Evolutionary conservation across 2,329 filamentous ascomycete species (phyloP).

Genomic region (Clarireedia paspali): DNA sequence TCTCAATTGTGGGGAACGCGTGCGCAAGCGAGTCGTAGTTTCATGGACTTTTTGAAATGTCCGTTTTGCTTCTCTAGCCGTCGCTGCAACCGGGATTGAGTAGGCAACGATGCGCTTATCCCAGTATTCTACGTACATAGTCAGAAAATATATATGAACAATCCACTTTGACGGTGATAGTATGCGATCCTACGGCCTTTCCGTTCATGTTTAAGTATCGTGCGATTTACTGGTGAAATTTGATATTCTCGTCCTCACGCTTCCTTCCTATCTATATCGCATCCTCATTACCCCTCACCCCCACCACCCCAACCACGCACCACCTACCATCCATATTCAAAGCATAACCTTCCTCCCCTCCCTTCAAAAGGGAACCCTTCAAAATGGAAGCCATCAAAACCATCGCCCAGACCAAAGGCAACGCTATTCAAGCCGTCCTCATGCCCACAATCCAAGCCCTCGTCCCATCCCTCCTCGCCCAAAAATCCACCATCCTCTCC

Average conservation of each 20-base stretch:
- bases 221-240: too few species aligned
- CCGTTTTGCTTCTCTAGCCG: too few species aligned
- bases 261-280: background rate
- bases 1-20: too few species aligned
- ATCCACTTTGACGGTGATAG: too few species aligned
- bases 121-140: too few species aligned
- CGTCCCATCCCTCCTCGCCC: constrained; percentile 17
- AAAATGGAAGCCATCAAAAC: constrained; percentile 20
- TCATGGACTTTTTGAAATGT: too few species aligned
- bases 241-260: background rate
- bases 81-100: too few species aligned
- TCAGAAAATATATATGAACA: too few species aligned
- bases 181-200: too few species aligned
- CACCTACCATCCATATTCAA: background rate
- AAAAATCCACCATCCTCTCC: constrained; percentile 21
- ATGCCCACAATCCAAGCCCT: constrained; percentile 22
- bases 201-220: too few species aligned
- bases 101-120: too few species aligned
- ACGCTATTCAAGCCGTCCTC: constrained; percentile 16
- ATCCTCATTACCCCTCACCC: background rate
- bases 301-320: background rate
- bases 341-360: background rate
- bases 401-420: constrained; percentile 15
- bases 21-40: too few species aligned
- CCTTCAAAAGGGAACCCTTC: constrained; percentile 15